These are phyloP conservation scores for Papilionanthe hybrid DNA, from an alignment of 116 monocot genomes.

Conservation along the genomic window DNA sequence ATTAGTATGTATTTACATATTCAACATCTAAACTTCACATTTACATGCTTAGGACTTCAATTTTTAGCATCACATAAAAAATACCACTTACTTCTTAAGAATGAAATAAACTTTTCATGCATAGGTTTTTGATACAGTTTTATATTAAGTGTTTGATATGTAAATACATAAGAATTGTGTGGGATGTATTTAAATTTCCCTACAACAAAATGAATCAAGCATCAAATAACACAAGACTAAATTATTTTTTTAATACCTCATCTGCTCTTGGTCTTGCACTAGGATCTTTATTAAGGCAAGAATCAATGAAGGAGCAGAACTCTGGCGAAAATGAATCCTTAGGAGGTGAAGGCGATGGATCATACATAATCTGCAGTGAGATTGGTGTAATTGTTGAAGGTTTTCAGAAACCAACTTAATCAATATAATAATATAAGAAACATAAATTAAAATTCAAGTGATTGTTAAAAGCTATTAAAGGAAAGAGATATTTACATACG, in stretches of 20 bases:
- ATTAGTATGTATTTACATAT: too few relatives aligned
- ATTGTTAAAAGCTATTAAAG: not conserved
- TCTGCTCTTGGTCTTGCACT: constrained; percentile 83
- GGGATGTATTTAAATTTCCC: too few relatives aligned
- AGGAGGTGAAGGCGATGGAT: constrained; percentile 84
- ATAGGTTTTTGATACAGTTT: too few relatives aligned
- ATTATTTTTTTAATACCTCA: constrained; percentile 33
- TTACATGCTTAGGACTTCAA: too few relatives aligned
- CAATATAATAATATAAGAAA: not conserved
- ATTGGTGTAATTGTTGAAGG: constrained; percentile 1
- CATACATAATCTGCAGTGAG: constrained; percentile 76
- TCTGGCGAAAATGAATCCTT: constrained; percentile 62
- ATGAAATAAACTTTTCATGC: too few relatives aligned
- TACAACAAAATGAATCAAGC: not conserved
- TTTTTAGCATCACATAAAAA: too few relatives aligned
- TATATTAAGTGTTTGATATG: too few relatives aligned
- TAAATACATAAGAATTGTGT: too few relatives aligned
- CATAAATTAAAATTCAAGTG: not conserved
- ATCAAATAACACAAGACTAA: not conserved
- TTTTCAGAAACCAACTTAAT: not conserved
- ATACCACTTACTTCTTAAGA: too few relatives aligned
- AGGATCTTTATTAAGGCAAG: constrained; percentile 87
- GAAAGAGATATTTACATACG: not conserved
- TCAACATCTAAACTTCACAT: too few relatives aligned
- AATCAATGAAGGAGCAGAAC: constrained; percentile 93